Evolutionary conservation across 306 rosid species (phyloP), one percentile per base, ranked within the genome.

Genomic region (Gastrolobium bilobum): DNA sequence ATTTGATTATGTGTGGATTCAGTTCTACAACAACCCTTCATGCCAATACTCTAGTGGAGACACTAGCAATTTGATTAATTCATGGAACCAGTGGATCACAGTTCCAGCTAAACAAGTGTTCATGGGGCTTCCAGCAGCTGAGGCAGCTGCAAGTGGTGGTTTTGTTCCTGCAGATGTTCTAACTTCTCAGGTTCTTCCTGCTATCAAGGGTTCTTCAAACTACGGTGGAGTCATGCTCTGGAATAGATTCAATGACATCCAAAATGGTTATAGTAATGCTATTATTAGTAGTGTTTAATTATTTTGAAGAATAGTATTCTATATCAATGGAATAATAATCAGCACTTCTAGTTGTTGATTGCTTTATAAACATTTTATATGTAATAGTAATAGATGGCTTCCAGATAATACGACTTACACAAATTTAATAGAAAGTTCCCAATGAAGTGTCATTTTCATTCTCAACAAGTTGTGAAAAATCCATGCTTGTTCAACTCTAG

Each of bases 1-100:
- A 2, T 87, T 89, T 56, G 90, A 89, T 44, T 82, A 73, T 15
- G 88, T 89, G 11, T 87, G 89, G 88, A 89, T 90, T 52, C 92
- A 90, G 71, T 90, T 90, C 78, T 90, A 88, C 83, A 90, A 90
- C 89, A 88, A 88, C 64, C 57, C 78, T 57, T 1, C 63, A 4
- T 88, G 95, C 56, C 88, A 82, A 2, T 90, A 81, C 56, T 10
- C 62, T 3, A 46, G 63, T 20, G 82, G 81, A 0, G 53, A 85
- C 38, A 37, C 65, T 3, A 5, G 57, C 34, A 64, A 50, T 7
- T 79, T 91, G 1, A 6, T 70, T 2, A 65, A 3, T 2, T 26
- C 90, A 1, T 90, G 91, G 92, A 84, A 73, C 35, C 84, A 77
- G 5, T 88, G 92, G 91, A 68, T 69, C 7, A 5, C 81, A 1